Percentiles rank a stretch among this genome's conserved stretches.
phyloP scores from a whole-genome alignment of 805 yeast genomes.

The Suhomyces vadensis region DNA sequence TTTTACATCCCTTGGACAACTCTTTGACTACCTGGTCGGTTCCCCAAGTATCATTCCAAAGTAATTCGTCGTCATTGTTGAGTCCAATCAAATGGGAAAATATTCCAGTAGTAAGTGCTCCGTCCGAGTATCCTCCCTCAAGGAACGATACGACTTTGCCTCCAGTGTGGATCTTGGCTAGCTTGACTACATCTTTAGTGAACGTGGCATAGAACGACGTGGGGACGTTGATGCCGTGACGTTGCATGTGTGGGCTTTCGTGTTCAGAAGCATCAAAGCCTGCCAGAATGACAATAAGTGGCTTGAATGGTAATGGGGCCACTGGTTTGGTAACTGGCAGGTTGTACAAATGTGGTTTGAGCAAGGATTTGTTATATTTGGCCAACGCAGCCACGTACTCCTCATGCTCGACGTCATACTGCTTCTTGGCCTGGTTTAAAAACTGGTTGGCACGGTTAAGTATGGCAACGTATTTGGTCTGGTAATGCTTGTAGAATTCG shows the following conservation, averaged over 20 bases:
- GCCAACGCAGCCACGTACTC: slow-evolving; percentile 26
- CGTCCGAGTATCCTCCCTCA: slow-evolving; percentile 88
- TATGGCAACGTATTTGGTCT: slow-evolving; percentile 57
- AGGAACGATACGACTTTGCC: slow-evolving; percentile 67
- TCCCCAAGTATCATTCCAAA: slow-evolving; percentile 70
- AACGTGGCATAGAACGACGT: slow-evolving; percentile 73
- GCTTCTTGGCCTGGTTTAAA: slow-evolving; percentile 49
- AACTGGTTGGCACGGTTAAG: slow-evolving; percentile 69
- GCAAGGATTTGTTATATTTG: slow-evolving; percentile 32
- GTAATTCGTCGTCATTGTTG: slow-evolving; percentile 43
- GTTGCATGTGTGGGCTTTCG: slow-evolving; percentile 81
- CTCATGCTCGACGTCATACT: slow-evolving; percentile 39
- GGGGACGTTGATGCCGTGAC: slow-evolving; percentile 81
- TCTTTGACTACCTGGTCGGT: slow-evolving; percentile 61
- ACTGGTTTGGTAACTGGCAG: slow-evolving; percentile 30
- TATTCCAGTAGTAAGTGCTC: slow-evolving; percentile 76
- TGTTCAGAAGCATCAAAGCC: slow-evolving; percentile 88
- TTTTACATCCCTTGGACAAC: slow-evolving; percentile 65
- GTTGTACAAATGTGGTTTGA: slow-evolving; percentile 32
- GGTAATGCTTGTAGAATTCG: slow-evolving; percentile 65
- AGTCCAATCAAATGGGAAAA: slow-evolving; percentile 77
- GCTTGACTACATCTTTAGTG: slow-evolving; percentile 67
- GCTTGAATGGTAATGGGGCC: slow-evolving; percentile 42
- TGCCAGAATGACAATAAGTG: slow-evolving; percentile 72
- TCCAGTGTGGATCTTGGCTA: slow-evolving; percentile 61